Evolutionary conservation across 2,329 filamentous ascomycete genomes (phyloP), one percentile per base, ranked within the genome.

Genomic region (Bipolaris bicolor): DNA sequence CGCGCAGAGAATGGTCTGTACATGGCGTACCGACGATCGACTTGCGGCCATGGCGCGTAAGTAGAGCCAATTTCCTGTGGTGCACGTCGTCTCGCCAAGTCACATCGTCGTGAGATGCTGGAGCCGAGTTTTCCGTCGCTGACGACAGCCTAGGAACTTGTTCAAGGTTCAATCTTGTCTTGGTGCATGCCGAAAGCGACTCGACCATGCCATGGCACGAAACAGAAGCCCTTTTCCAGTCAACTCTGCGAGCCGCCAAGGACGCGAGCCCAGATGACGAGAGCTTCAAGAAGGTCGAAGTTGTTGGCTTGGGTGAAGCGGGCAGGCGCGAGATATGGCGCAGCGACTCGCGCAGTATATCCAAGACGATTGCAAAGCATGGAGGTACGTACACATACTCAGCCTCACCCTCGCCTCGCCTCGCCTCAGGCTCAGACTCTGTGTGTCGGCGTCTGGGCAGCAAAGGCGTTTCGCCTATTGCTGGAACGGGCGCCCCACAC

Each of bases 11-110:
- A 83, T 97, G 24, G 80, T 88, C 31, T 93, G 98, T 69, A 89
- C 85, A 59, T 98, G 94, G 94, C 82, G 85, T 48, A 91, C 90
- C 0, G 85, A 85, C 1, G 81, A 84, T 24, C 84, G 92, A 4
- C 79, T 97, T 18, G 81, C 80, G 56, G 84, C 81, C 49, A 77
- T 86, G 69, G 84, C 84, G 36, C 66, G 67, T 70, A 67, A 65
- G 67, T 70, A 36, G 29, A 45, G 29, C 29, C 11, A 46, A 24
- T 18, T 10, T 49, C 31, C 39, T 22, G 31, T 51, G 43, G 40
- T 41, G 45, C 34, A 51, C 36, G 16, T 36, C 29, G 33, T 18
- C 44, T 20, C 31, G 36, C 34, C 36, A 16, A 29, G 43, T 34
- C 15, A n/a, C 13, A 40, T 29, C n/a, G 33, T 43, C 10, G 15